Base-by-base conservation (phyloP, 2,329 filamentous ascomycete genomes). In the Leptosphaerulina australis region DNA sequence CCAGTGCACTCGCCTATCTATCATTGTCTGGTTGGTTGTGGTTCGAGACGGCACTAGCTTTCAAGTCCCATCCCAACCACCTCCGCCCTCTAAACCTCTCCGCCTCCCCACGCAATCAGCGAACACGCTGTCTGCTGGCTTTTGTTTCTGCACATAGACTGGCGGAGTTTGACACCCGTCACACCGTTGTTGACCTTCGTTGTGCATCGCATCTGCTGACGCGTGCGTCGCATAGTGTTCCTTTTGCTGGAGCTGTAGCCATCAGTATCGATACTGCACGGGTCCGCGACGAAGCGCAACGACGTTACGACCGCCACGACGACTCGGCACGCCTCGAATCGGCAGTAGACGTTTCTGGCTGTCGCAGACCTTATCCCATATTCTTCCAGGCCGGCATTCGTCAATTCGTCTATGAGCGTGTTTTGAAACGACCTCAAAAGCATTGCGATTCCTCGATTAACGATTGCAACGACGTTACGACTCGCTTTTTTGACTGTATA, bases 391-490 rank as follows among this genome's bases (percentile, higher is more conserved):
- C 57, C 54, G 61, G 56, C 57, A 40, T 60, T 58, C 51, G 59
- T 66, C 60, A 49, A 60, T 64, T 68, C 61, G 51, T 63, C 59
- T 46, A 51, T 57, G 61, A 62, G 59, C 64, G 55, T 66, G 56
- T 67, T 61, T 66, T 69, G 61, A 64, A 64, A 44, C 62, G 55
- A 57, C 53, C 53, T 35, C 53, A 56, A 71, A 67, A 72, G 63
- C 66, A 56, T 63, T 63, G 64, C 53, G 31, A 53, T 49, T 56
- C 53, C 56, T 46, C 57, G 60, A 62, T 67, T 72, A 50, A 73
- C 70, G 70, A 73, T 65, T 63, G 66, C 68, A 62, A 74, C 71
- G 71, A 74, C 66, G 41, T 73, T 55, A 74, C 71, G 70, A 74
- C 67, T 64, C 67, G 64, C 63, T 64, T 69, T n/a, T 70, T 69